These are phyloP conservation scores for Coemansia sp. DNA, from an alignment of 192 early-diverging fungal genomes.

Conservation along the genomic window DNA sequence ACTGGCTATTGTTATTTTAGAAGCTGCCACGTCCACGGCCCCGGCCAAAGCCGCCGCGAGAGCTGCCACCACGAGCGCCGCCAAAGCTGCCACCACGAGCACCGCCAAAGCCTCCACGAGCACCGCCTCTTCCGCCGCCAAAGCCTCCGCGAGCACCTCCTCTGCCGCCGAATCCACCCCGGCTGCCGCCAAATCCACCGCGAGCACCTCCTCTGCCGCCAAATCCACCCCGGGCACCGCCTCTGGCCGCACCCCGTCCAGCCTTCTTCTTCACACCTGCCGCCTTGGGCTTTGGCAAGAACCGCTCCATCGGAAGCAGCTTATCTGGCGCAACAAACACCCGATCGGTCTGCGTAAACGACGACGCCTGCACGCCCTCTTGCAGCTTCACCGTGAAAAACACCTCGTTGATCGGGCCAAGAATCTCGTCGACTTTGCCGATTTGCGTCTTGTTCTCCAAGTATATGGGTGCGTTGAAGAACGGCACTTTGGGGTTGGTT, in stretches of 20 bases:
- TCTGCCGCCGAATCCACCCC: constrained; percentile 30
- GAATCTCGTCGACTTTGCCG: constrained; percentile 98
- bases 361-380: constrained; percentile 85
- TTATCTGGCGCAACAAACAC: constrained; percentile 94
- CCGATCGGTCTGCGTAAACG: constrained; percentile 88
- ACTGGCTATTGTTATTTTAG: constrained; percentile 5
- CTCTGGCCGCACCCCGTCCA: constrained; percentile 57
- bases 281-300: constrained; percentile 90
- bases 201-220: constrained; percentile 51
- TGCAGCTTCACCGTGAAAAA: constrained; percentile 97
- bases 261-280: constrained; percentile 60
- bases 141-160: constrained; percentile 56
- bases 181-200: constrained; percentile 52
- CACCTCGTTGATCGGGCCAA: constrained; percentile 96
- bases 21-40: constrained; percentile 52
- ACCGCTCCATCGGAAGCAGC: constrained; percentile 92
- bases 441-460: constrained; percentile 98
- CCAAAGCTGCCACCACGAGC: constrained; percentile 28
- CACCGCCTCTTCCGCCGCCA: constrained; percentile 52
- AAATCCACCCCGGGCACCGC: constrained; percentile 38
- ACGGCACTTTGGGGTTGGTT: constrained; percentile 88
- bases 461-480: constrained; percentile 99
- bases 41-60: constrained; percentile 18
- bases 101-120: constrained; percentile 49
- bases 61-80: constrained; percentile 41